Evolutionary conservation across 805 yeast species (phyloP).

Genomic region (Ogataea naganishii): DNA sequence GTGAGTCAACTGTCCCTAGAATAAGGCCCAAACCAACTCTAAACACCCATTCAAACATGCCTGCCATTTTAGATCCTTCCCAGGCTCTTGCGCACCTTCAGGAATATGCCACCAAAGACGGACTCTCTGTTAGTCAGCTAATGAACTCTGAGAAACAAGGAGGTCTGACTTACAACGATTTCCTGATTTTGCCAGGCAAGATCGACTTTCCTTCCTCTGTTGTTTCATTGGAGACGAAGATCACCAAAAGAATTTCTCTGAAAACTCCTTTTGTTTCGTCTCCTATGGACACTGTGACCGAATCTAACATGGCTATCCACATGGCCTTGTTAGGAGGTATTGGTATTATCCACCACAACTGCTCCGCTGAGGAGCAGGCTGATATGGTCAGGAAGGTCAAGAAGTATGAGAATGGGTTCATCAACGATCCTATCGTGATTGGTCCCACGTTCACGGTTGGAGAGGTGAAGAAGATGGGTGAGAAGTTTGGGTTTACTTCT

Average conservation of each 20-base stretch:
- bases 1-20: too few relatives aligned
- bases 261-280: conserved; percentile 95
- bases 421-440: conserved; percentile 86
- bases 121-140: conserved; percentile 71
- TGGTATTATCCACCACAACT: conserved; percentile 97
- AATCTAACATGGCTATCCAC: conserved; percentile 93
- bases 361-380: conserved; percentile 95
- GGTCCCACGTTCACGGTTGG: conserved; percentile 70
- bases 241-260: conserved; percentile 86
- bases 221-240: conserved; percentile 74
- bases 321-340: conserved; percentile 99
- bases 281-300: conserved; percentile 99
- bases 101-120: conserved; percentile 68
- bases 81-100: conserved; percentile 63
- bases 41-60: too few relatives aligned
- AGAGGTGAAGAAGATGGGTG: conserved; percentile 66
- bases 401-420: conserved; percentile 96
- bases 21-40: too few relatives aligned
- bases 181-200: conserved; percentile 91
- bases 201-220: conserved; percentile 75
- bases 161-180: conserved; percentile 96
- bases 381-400: conserved; percentile 96
- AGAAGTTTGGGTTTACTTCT: conserved; percentile 82
- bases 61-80: conserved; percentile 30
- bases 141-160: conserved; percentile 90